Evolutionary conservation across 768 basidiomycete genomes (phyloP).

Genomic region (Cystofilobasidium macerans): DNA sequence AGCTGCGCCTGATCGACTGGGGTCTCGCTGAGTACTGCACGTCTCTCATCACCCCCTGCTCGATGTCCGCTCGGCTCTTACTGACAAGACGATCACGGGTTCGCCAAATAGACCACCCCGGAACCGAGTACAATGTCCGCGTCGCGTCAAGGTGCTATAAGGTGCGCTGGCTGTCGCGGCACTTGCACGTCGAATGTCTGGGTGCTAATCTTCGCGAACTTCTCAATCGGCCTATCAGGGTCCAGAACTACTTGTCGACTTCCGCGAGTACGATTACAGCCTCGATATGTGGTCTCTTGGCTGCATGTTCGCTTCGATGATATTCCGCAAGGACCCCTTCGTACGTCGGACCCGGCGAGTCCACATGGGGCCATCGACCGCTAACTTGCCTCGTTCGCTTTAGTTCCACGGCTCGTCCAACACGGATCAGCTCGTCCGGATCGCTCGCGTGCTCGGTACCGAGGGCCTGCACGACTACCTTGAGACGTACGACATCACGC

Average conservation of each 20-base stretch:
- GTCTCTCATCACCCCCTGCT: not conserved
- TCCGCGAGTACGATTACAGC: conserved; percentile 96
- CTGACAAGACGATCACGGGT: too few relatives aligned
- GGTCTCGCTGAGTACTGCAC: conserved; percentile 95
- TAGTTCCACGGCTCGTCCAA: conserved; percentile 94
- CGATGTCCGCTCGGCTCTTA: too few relatives aligned
- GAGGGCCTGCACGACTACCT: conserved; percentile 63
- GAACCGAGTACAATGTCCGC: conserved; percentile 94
- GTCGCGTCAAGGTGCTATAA: conserved; percentile 98
- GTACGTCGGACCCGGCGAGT: not conserved
- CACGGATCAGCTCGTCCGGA: conserved; percentile 96
- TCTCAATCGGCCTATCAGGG: conserved; percentile 40
- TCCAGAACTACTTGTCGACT: conserved; percentile 89
- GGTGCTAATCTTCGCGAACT: not conserved
- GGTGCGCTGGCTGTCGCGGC: not conserved
- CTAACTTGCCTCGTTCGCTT: not conserved
- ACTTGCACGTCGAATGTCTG: too few relatives aligned
- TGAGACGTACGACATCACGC: conserved; percentile 66
- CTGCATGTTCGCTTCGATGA: conserved; percentile 99
- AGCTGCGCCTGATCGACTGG: conserved; percentile 97
- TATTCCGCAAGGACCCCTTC: conserved; percentile 88
- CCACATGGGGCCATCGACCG: too few relatives aligned
- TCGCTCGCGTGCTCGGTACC: conserved; percentile 91
- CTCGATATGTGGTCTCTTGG: conserved; percentile 98
- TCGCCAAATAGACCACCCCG: conserved; percentile 31